These are phyloP conservation scores for Vicia sativa DNA, from an alignment of 306 rosid species.

Conservation along the genomic window DNA sequence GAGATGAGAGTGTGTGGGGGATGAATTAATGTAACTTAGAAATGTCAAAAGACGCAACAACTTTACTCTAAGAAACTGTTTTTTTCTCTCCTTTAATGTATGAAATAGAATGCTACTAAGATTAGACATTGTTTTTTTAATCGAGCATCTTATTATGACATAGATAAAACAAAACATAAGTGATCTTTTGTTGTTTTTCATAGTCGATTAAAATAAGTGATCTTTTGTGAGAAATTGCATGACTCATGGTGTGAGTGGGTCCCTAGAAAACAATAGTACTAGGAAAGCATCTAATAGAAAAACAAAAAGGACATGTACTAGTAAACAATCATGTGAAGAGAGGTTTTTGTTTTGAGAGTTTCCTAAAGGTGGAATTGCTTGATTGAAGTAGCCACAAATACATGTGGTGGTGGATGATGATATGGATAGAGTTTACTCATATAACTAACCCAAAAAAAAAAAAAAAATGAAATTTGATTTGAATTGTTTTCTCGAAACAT, in stretches of 20 bases:
- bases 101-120: slow-evolving; percentile 14
- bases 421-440: too few species aligned
- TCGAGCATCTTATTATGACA: slow-evolving; percentile 29
- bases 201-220: slow-evolving; percentile 33
- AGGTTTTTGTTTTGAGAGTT: slow-evolving; percentile 1
- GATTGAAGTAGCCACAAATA: slow-evolving; percentile 27
- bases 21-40: slow-evolving; percentile 15
- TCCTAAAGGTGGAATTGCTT: slow-evolving; percentile 20
- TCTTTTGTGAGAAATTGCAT: slow-evolving; percentile 31
- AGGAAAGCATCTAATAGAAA: slow-evolving; percentile 31
- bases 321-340: slow-evolving; percentile 31
- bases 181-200: slow-evolving; percentile 13
- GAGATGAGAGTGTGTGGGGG: too few species aligned
- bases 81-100: slow-evolving; percentile 40
- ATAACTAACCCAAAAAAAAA: too few species aligned
- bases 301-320: slow-evolving; percentile 42
- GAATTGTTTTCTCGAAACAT: too few species aligned
- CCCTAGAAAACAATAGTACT: slow-evolving; percentile 31
- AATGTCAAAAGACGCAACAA: slow-evolving; percentile 31
- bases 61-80: slow-evolving; percentile 45
- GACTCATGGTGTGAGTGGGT: slow-evolving; percentile 38
- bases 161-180: slow-evolving; percentile 21
- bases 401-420: too few species aligned
- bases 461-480: too few species aligned
- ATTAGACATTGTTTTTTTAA: slow-evolving; percentile 20